Conservation (phyloP, 2,329 filamentous ascomycete genomes). For the Aotearoamyces nothofagi region DNA sequence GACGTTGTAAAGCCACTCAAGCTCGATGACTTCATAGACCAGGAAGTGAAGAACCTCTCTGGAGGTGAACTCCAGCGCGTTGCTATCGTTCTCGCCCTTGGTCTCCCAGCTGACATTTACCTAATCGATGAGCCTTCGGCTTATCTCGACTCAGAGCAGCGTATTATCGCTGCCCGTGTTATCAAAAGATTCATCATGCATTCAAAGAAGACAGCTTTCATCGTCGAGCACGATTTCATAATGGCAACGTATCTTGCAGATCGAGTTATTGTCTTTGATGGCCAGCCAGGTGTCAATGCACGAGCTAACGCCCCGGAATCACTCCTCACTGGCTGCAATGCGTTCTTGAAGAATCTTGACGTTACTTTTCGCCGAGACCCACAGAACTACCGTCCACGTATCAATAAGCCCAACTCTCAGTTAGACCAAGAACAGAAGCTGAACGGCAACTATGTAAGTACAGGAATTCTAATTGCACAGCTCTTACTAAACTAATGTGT, state of each 20-base stretch:
- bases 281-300: conserved; percentile 74
- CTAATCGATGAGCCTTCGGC: conserved; percentile 95
- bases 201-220: conserved; percentile 97
- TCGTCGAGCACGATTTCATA: conserved; percentile 99
- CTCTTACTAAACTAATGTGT: conserved; percentile 7
- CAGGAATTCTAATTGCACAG: conserved; percentile 4
- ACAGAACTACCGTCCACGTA: conserved; percentile 88
- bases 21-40: conserved; percentile 97
- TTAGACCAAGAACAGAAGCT: conserved; percentile 97
- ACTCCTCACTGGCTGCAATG: conserved; percentile 84
- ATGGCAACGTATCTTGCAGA: conserved; percentile 72
- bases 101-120: conserved; percentile 93
- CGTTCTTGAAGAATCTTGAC: conserved; percentile 89
- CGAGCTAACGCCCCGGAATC: conserved; percentile 85
- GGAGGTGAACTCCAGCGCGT: conserved; percentile 99
- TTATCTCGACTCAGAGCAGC: conserved; percentile 97
- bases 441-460: conserved; percentile 73
- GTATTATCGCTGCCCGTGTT: conserved; percentile 91
- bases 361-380: conserved; percentile 98
- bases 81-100: conserved; percentile 91
- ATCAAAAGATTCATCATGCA: conserved; percentile 99
- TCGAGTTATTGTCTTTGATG: conserved; percentile 96
- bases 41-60: conserved; percentile 97
- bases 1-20: conserved; percentile 99
- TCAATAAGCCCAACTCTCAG: conserved; percentile 95